A percentile compares a stretch with the other conserved stretches of the same genome.
Evolutionary conservation across 345 rosid genomes (phyloP).

Genomic region (Arabidopsis thaliana): TAIR10.1 NC_003074.8:585501-586000

Average conservation of each 20-base stretch:
- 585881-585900: too few relatives aligned
- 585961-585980: not conserved
- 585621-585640: not conserved
- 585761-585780: conserved; percentile 76
- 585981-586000: not conserved
- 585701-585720: conserved; percentile 91
- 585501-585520: not conserved
- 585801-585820: not conserved
- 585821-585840: conserved; percentile 23
- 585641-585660: not conserved
- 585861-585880: too few relatives aligned
- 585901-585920: not conserved
- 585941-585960: not conserved
- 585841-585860: not conserved
- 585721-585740: conserved; percentile 95
- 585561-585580: conserved; percentile 7
- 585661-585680: conserved; percentile 18
- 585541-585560: not conserved
- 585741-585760: conserved; percentile 69
- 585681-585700: conserved; percentile 75
- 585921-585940: not conserved
- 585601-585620: not conserved
- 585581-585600: not conserved
- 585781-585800: conserved; percentile 2
- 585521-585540: not conserved